Conservation (phyloP, 2,329 filamentous ascomycete species). For the Zalaria sp. region DNA sequence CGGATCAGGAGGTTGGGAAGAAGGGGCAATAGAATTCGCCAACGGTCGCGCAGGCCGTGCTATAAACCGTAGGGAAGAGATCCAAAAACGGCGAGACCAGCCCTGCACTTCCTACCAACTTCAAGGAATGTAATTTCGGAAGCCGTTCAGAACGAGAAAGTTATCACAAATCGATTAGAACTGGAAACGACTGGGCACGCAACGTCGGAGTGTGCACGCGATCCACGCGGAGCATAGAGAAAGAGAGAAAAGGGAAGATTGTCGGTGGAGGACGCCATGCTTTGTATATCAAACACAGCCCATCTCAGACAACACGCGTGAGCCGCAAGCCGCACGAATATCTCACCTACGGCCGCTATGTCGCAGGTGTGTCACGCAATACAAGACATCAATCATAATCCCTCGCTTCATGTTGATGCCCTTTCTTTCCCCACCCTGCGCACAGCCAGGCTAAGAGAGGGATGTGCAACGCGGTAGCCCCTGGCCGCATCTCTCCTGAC, state of each 20-base stretch:
- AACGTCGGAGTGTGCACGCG: neutral
- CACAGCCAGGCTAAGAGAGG: no score
- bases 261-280: neutral
- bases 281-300: neutral
- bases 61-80: neutral
- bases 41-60: neutral
- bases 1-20: neutral
- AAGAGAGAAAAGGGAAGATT: neutral
- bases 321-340: no score
- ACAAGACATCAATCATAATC: no score
- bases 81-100: neutral
- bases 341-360: no score
- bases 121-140: neutral
- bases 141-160: neutral
- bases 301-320: no score
- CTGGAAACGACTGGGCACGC: neutral
- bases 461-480: no score
- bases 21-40: neutral
- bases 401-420: no score
- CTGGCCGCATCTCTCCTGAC: no score
- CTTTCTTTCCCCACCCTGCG: no score
- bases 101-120: neutral
- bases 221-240: neutral
- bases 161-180: neutral
- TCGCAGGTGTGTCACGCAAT: no score